Conservation (phyloP, 768 basidiomycete species). For the Kwoniella pini region DNA sequence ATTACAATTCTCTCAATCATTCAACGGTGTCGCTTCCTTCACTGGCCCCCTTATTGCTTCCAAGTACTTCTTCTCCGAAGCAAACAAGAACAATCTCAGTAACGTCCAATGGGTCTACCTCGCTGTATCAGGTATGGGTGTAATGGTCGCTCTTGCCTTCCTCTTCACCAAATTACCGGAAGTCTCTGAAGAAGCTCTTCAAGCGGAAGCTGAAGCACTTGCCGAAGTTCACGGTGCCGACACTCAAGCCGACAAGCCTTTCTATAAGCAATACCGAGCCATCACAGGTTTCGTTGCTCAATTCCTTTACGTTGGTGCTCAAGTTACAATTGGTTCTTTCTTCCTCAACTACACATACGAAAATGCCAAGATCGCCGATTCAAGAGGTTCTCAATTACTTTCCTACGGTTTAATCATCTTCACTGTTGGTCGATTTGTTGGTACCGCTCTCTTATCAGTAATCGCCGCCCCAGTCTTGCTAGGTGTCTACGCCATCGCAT, state of each 20-base stretch:
- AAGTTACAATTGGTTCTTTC: constrained; percentile 56
- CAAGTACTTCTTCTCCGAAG: constrained; percentile 70
- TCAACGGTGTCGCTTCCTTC: constrained; percentile 74
- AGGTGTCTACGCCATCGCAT: constrained; percentile 61
- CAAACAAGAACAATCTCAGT: constrained; percentile 64
- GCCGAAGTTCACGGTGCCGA: constrained; percentile 54
- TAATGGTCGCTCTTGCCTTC: constrained; percentile 66
- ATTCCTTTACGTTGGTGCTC: constrained; percentile 59
- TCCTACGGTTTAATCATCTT: constrained; percentile 70
- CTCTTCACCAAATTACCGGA: constrained; percentile 70
- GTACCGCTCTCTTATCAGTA: constrained; percentile 64
- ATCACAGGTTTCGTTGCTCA: constrained; percentile 74
- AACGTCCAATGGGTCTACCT: constrained; percentile 62
- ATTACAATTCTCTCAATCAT: constrained; percentile 76
- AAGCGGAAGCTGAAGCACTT: constrained; percentile 54
- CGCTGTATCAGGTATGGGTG: constrained; percentile 59
- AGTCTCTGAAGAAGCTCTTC: constrained; percentile 68
- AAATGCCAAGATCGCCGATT: constrained; percentile 60
- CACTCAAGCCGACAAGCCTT: constrained; percentile 57
- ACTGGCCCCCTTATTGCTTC: constrained; percentile 71
- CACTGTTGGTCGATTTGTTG: constrained; percentile 59
- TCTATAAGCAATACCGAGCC: constrained; percentile 70
- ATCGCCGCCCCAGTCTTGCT: constrained; percentile 69
- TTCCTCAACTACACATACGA: constrained; percentile 72
- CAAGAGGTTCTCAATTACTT: constrained; percentile 66